Conservation (phyloP, 345 rosid genomes). For the Eucalyptus cloeziana region DNA sequence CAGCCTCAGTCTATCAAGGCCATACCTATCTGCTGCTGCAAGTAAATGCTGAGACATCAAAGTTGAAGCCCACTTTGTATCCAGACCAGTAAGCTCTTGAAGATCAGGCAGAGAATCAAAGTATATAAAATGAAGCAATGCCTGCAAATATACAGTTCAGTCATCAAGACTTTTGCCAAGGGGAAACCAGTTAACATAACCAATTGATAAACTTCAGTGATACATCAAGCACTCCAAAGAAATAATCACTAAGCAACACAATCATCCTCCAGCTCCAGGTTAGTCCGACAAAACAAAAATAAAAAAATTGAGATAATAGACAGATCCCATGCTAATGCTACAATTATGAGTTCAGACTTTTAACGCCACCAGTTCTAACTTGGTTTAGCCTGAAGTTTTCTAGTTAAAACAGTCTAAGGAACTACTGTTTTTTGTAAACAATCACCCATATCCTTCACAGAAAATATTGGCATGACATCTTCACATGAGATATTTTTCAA, state of each 20-base stretch:
- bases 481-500: not conserved
- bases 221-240: not conserved
- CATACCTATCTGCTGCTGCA: constrained; percentile 66
- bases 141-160: constrained; percentile 16
- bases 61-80: constrained; percentile 47
- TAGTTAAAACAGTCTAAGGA: not conserved
- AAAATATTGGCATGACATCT: not conserved
- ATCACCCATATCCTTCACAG: not conserved
- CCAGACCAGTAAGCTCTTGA: constrained; percentile 50
- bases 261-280: not conserved
- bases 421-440: not conserved
- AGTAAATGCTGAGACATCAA: constrained; percentile 67
- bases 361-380: not conserved
- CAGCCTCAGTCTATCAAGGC: constrained; percentile 42
- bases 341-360: not conserved
- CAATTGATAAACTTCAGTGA: not conserved
- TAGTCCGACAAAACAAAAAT: not conserved
- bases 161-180: not conserved
- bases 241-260: not conserved
- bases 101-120: constrained; percentile 49
- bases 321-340: not conserved
- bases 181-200: not conserved
- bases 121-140: constrained; percentile 50
- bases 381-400: not conserved
- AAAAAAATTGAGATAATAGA: not conserved